These are phyloP conservation scores for Darksidea phi DNA, from an alignment of 495 filamentous ascomycete genomes.

Conservation along the genomic window DNA sequence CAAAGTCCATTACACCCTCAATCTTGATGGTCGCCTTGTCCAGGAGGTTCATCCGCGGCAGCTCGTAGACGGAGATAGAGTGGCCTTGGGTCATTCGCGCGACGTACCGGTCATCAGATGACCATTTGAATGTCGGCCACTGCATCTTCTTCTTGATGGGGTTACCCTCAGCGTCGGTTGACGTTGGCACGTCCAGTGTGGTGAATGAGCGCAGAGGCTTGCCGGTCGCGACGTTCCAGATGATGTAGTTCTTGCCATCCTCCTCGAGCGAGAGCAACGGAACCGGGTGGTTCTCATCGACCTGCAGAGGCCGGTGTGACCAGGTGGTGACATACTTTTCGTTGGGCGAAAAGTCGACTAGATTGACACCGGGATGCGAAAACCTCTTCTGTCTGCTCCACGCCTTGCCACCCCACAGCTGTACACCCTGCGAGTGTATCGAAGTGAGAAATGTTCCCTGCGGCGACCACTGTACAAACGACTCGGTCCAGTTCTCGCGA, in stretches of 20 bases:
- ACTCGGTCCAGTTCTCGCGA: conserved; percentile 91
- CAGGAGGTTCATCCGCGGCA: conserved; percentile 86
- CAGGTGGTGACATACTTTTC: conserved; percentile 95
- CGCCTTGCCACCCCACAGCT: conserved; percentile 87
- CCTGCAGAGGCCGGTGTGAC: conserved; percentile 87
- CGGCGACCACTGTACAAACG: conserved; percentile 96
- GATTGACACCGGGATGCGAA: conserved; percentile 89
- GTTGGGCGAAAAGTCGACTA: conserved; percentile 90
- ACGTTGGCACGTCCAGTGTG: conserved; percentile 71
- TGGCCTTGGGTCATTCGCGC: conserved; percentile 84
- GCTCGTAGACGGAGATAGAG: conserved; percentile 90
- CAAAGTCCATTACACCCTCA: conserved; percentile 94
- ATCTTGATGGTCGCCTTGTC: conserved; percentile 90
- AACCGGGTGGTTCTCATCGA: conserved; percentile 82
- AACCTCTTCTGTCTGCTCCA: conserved; percentile 92
- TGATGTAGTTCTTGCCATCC: conserved; percentile 97
- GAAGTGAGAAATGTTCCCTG: conserved; percentile 91
- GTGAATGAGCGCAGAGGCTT: conserved; percentile 91
- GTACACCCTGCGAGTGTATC: conserved; percentile 90
- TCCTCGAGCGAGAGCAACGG: conserved; percentile 71
- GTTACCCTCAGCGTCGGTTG: conserved; percentile 60
- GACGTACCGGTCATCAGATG: conserved; percentile 93
- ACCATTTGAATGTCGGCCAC: conserved; percentile 99
- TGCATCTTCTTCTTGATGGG: conserved; percentile 84
- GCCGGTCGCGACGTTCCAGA: conserved; percentile 92